A percentile compares a stretch with the other conserved stretches of the same genome.
phyloP scores from a whole-genome alignment of 306 rosid species.

The Prunus salicina region DNA sequence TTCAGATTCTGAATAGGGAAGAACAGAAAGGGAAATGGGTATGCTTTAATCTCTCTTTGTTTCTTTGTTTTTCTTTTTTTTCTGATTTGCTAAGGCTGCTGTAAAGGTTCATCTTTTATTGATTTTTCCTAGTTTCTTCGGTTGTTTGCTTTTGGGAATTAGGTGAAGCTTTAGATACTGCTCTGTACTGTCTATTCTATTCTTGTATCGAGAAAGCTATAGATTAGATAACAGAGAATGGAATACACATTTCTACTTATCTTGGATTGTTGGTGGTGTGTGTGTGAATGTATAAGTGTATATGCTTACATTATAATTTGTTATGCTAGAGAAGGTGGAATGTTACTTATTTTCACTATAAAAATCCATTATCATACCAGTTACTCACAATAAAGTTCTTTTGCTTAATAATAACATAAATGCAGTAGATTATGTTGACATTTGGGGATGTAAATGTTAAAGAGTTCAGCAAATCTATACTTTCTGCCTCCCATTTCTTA shows the following conservation, averaged over 20 bases:
- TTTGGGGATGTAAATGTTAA: not conserved
- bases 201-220: slow-evolving; percentile 33
- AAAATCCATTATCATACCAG: not conserved
- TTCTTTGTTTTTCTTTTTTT: slow-evolving; percentile 1
- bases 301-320: not conserved
- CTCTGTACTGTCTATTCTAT: slow-evolving; percentile 27
- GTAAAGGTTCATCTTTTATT: slow-evolving; percentile 31
- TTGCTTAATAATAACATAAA: not conserved
- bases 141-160: slow-evolving; percentile 35
- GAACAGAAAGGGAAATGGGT: slow-evolving; percentile 25
- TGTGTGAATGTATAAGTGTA: not conserved
- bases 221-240: slow-evolving; percentile 28
- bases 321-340: not conserved
- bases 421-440: not conserved
- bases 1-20: slow-evolving; percentile 24
- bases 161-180: slow-evolving; percentile 31
- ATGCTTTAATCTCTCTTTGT: slow-evolving; percentile 9
- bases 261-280: slow-evolving; percentile 1
- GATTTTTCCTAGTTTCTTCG: slow-evolving; percentile 12
- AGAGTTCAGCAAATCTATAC: not conserved
- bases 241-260: slow-evolving; percentile 15
- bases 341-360: not conserved
- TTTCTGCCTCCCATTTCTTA: not conserved
- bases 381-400: not conserved
- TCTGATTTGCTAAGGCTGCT: slow-evolving; percentile 19